Evolutionary conservation across 345 rosid species (phyloP).

Genomic region (Citrus reticulata): DNA sequence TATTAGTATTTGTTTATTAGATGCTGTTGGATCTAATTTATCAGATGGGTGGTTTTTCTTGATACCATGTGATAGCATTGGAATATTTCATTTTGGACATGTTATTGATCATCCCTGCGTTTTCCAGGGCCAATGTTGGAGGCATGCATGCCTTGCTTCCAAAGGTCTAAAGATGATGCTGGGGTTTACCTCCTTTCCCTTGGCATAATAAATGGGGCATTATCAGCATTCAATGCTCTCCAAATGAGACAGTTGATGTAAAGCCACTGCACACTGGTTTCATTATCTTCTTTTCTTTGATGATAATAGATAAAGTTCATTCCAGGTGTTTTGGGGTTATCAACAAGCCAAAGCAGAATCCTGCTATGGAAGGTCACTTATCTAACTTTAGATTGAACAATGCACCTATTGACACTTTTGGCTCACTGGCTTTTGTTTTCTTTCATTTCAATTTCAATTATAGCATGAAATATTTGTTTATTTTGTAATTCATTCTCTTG

Average conservation of each 20-base stretch:
- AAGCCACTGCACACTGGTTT: constrained; percentile 3
- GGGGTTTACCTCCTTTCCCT: constrained; percentile 19
- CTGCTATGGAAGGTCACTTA: constrained; percentile 6
- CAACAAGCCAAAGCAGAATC: background rate
- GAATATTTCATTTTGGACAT: constrained; percentile 12
- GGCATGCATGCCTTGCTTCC: constrained; percentile 39
- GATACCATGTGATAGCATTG: constrained; percentile 5
- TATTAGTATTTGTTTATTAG: background rate
- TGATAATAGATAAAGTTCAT: constrained; percentile 1
- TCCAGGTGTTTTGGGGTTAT: constrained; percentile 18
- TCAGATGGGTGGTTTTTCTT: constrained; percentile 7
- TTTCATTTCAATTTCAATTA: background rate
- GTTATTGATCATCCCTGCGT: constrained; percentile 40
- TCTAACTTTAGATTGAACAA: background rate
- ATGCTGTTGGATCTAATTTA: background rate
- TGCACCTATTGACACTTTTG: background rate
- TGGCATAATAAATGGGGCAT: constrained; percentile 28
- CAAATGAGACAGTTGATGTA: constrained; percentile 11
- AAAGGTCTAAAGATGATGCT: constrained; percentile 39
- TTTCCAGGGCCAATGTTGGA: constrained; percentile 52
- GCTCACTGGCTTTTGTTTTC: background rate
- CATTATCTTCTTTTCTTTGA: background rate
- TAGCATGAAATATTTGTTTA: too few relatives aligned
- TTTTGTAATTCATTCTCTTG: background rate
- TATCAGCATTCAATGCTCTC: constrained; percentile 19